Evolutionary conservation across 2,329 filamentous ascomycete genomes (phyloP), one percentile per base, ranked within the genome.

Genomic region (Alternaria atra): DNA sequence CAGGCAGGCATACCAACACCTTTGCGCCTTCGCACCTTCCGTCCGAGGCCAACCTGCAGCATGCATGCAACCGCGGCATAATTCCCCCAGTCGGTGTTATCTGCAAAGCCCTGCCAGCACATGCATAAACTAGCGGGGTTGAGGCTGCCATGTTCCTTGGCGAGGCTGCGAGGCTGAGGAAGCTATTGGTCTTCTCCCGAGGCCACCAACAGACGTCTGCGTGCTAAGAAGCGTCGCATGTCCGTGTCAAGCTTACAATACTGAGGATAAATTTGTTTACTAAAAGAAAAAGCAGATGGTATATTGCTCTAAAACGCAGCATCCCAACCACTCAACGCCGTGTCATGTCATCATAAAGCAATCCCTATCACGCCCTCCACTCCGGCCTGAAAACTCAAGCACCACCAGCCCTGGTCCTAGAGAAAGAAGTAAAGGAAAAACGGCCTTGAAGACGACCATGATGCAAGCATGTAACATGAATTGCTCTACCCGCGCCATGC

Each of bases 241-340:
- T 23, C n/a, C 37, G 4, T 20, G 17, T 48, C 44, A 1, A 48
- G 44, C 44, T 23, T 23, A 5, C 30, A 35, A 30, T 30, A 53
- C 10, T 25, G 17, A 13, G 29, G 27, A 8, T 34, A 10, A 34
- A 23, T 10, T 23, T 12, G 47, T 25, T 29, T 51, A 34, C 6
- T 42, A 56, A 63, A 64, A 1, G 29, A 55, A 60, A 40, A 66
- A 68, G 59, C 60, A 58, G 42, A 55, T 70, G 65, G 67, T 70
- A 71, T 71, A 69, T 65, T 67, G 63, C 60, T 61, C 56, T 48
- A 51, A 27, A 27, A 40, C 25, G 23, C 27, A 39, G 39, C 20
- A 44, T 51, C 13, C 10, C 32, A 39, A 42, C 43, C 44, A 44
- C 37, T 42, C 42, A 69, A 63, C 55, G 53, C 62, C 65, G 39